Percentiles rank a stretch among this genome's conserved stretches.
phyloP scores from a whole-genome alignment of 1,139 yeast genomes.

The Geotrichum macrosporum region DNA sequence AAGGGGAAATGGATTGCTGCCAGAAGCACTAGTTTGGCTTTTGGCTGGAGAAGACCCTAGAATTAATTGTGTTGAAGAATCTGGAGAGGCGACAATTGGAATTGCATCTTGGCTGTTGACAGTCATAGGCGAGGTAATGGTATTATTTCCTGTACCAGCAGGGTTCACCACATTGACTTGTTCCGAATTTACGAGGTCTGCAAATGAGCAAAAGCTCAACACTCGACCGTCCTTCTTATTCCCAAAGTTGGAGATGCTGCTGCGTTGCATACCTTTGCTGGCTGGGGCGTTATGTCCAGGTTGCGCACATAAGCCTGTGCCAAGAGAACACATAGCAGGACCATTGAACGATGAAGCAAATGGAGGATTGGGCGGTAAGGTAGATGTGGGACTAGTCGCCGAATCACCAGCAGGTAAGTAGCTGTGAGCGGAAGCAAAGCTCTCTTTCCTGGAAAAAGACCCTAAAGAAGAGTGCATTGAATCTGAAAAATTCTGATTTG shows the following conservation, averaged over 20 bases:
- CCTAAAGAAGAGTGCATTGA: background rate
- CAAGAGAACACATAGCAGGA: too few species aligned
- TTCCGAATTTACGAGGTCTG: constrained; percentile 15
- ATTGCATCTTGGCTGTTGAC: background rate
- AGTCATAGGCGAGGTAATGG: constrained; percentile 6
- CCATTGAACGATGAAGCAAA: background rate
- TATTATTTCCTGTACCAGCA: background rate
- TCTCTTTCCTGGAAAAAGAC: constrained; percentile 11
- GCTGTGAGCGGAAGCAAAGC: constrained; percentile 9
- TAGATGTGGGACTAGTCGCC: background rate
- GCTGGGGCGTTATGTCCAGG: background rate
- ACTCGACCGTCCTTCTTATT: constrained; percentile 15
- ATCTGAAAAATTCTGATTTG: constrained; percentile 4
- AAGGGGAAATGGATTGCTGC: background rate
- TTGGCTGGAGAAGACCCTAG: constrained; percentile 4
- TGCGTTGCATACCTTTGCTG: background rate
- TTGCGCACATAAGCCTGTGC: too few species aligned
- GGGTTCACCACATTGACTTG: background rate
- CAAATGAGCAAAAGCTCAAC: constrained; percentile 20
- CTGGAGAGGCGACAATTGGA: background rate
- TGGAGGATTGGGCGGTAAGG: background rate
- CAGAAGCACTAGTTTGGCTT: constrained; percentile 4
- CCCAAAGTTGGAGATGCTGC: background rate
- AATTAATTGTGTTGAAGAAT: constrained; percentile 4
- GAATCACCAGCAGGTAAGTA: background rate